Evolutionary conservation across 208 protist genomes (phyloP).

Genomic region (Trypanosoma mega): DNA sequence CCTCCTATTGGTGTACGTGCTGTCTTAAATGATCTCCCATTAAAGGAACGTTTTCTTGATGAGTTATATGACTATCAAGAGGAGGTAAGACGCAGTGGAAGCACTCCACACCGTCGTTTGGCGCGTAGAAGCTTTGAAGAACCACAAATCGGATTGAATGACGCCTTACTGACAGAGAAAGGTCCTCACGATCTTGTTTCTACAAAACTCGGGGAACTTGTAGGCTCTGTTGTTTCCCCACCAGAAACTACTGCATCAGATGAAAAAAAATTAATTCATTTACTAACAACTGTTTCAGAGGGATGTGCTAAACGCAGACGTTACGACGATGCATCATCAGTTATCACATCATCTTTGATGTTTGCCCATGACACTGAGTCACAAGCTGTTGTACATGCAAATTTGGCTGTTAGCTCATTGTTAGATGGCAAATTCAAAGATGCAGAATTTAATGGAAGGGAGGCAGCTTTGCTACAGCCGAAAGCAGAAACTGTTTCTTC

Average conservation of each 20-base stretch:
- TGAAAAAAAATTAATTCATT: constrained; percentile 69
- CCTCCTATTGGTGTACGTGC: constrained; percentile 58
- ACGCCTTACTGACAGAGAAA: constrained; percentile 3
- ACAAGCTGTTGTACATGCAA: constrained; percentile 54
- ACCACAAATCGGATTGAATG: background rate
- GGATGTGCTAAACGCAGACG: constrained; percentile 44
- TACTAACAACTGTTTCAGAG: constrained; percentile 81
- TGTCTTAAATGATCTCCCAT: constrained; percentile 29
- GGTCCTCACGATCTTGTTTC: constrained; percentile 20
- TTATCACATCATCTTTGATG: constrained; percentile 43
- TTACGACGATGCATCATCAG: constrained; percentile 52
- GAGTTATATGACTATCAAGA: constrained; percentile 80
- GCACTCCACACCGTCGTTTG: constrained; percentile 73
- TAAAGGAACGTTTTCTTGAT: constrained; percentile 64
- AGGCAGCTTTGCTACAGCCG: constrained; percentile 63
- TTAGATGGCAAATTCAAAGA: constrained; percentile 67
- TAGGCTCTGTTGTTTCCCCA: constrained; percentile 45
- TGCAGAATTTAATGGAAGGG: constrained; percentile 75
- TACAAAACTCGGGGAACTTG: constrained; percentile 32
- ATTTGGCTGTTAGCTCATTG: constrained; percentile 53
- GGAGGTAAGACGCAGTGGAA: constrained; percentile 41
- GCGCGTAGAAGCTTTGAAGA: constrained; percentile 47
- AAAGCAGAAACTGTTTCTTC: constrained; percentile 18
- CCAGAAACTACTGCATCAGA: constrained; percentile 53
- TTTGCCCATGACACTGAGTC: constrained; percentile 76